Percentiles rank a stretch among this genome's conserved stretches.
These are phyloP conservation scores for Nicotiana otophora DNA, from an alignment of 257 asterid genomes.

Conservation along the genomic window DNA sequence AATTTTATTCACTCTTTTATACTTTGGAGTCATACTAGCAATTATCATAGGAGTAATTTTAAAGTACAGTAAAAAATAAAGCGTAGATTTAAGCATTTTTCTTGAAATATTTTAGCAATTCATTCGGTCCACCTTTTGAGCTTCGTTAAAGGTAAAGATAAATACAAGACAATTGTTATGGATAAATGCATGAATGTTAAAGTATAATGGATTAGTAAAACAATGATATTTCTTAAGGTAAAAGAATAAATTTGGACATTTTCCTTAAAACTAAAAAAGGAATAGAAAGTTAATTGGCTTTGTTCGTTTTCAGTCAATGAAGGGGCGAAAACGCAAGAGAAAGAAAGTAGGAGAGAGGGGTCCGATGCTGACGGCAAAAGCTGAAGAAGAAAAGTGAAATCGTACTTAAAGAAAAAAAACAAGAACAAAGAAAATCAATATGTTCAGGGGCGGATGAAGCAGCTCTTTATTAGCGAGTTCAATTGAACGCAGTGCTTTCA, in stretches of 20 bases:
- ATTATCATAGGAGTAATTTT: too few species aligned
- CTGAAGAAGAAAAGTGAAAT: neutral
- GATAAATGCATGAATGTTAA: too few species aligned
- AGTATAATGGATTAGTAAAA: too few species aligned
- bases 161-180: too few species aligned
- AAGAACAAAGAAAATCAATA: neutral
- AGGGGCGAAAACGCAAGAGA: neutral
- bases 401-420: neutral
- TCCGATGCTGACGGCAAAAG: neutral
- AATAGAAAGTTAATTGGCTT: neutral
- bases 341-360: neutral
- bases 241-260: neutral
- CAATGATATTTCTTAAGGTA: neutral
- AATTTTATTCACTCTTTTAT: too few species aligned
- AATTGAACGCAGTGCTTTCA: fast-evolving
- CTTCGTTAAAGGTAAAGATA: too few species aligned
- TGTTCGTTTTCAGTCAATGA: neutral
- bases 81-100: neutral
- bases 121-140: too few species aligned
- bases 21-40: too few species aligned
- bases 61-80: neutral
- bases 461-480: too few species aligned
- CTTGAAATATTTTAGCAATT: too few species aligned
- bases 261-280: neutral
- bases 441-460: too few species aligned